Evolutionary conservation across 1,284 basidiomycete genomes (phyloP).

Genomic region (Cryptococcus sp.): DNA sequence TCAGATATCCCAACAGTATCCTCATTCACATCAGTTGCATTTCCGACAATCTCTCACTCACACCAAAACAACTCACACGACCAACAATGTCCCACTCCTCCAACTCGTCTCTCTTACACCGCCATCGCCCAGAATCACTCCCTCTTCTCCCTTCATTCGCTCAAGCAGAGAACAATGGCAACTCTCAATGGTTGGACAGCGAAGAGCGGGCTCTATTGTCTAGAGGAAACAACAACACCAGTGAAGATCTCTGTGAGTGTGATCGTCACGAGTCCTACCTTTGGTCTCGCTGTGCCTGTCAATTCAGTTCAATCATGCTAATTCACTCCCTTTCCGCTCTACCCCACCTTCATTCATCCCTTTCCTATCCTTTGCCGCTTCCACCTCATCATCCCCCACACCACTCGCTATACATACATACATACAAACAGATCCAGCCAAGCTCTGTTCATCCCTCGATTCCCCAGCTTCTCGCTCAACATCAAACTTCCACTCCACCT

Average conservation of each 20-base stretch:
- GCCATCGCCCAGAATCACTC: conserved; percentile 35
- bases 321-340: too few relatives aligned
- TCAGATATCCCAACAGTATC: too few relatives aligned
- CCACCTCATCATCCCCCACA: background rate
- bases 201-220: conserved; percentile 20
- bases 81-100: conserved; percentile 27
- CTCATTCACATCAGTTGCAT: too few relatives aligned
- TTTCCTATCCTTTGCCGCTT: background rate
- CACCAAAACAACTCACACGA: too few relatives aligned
- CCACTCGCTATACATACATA: background rate
- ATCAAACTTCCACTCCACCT: conserved; percentile 17
- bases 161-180: conserved; percentile 1
- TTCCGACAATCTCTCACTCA: too few relatives aligned
- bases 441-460: background rate
- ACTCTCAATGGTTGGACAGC: conserved; percentile 21
- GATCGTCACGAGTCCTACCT: background rate
- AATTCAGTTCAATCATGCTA: background rate
- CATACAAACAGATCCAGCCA: background rate
- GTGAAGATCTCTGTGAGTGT: conserved; percentile 2
- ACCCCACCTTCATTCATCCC: background rate
- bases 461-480: background rate
- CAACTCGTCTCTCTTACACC: conserved; percentile 42
- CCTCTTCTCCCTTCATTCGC: conserved; percentile 12
- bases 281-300: conserved; percentile 1
- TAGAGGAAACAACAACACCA: conserved; percentile 6